Evolutionary conservation across 2,329 filamentous ascomycete species (phyloP).

Genomic region (Microdochium trichocladiopsis): DNA sequence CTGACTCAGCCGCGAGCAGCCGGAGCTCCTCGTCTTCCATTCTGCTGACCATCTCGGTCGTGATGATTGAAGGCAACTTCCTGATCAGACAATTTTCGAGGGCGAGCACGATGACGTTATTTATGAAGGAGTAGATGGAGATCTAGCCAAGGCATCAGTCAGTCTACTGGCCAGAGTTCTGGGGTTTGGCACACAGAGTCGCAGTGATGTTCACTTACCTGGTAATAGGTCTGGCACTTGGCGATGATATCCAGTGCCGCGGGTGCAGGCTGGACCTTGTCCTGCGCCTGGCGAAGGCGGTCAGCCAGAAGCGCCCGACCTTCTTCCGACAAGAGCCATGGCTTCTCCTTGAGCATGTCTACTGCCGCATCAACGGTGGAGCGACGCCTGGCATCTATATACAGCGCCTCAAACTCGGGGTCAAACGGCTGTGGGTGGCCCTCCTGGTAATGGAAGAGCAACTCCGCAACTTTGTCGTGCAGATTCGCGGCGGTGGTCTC

Average conservation of each 20-base stretch:
- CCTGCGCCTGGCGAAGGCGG: neutral
- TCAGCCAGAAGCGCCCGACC: conserved; percentile 9
- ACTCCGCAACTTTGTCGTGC: conserved; percentile 27
- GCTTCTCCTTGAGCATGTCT: conserved; percentile 9
- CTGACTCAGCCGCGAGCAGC: conserved; percentile 16
- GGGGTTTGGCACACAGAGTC: neutral
- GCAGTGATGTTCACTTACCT: conserved; percentile 25
- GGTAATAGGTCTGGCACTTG: conserved; percentile 35
- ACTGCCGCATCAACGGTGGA: conserved; percentile 7
- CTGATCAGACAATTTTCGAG: conserved; percentile 28
- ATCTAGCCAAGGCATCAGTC: conserved; percentile 8
- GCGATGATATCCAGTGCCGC: conserved; percentile 30
- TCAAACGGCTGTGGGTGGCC: conserved; percentile 26
- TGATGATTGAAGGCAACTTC: conserved; percentile 23
- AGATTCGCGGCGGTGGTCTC: conserved; percentile 17
- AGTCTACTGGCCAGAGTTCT: neutral
- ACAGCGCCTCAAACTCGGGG: conserved; percentile 16
- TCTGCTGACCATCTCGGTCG: conserved; percentile 18
- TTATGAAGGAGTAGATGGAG: conserved; percentile 21
- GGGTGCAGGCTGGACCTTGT: neutral
- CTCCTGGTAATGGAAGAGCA: conserved; percentile 26
- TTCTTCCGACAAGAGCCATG: conserved; percentile 14
- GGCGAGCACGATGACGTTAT: conserved; percentile 26
- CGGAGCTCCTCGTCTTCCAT: conserved; percentile 19
- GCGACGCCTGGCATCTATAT: conserved; percentile 7